Base-by-base conservation (phyloP, 768 basidiomycete genomes). In the Podaxis sp. region DNA sequence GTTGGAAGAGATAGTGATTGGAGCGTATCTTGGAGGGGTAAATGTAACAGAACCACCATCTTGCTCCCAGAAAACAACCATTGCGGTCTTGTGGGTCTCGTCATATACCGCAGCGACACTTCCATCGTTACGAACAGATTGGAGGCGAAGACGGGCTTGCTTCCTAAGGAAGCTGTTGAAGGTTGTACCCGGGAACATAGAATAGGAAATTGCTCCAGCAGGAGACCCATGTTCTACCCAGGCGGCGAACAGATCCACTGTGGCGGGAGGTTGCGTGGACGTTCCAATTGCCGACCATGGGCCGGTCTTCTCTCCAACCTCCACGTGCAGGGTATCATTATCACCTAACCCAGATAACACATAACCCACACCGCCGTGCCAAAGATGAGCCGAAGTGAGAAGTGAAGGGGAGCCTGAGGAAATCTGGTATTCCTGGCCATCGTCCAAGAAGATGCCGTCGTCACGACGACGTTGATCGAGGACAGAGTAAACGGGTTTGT, bases 291-390 rank as follows among this genome's bases (percentile, higher is more conserved):
- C 67, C 2, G 81, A 74, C 90, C 90, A 91, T 65, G 81, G 77
- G 1, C 88, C 89, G 0, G 77, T 81, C 64, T 81, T 80, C 42
- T 77, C 64, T 2, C 83, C 84, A 3, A 81, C 75, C 56, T 83
- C 74, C 0, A 79, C 48, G 2, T 73, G 69, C 24, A 82, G 59
- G 3, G 74, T 71, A 3, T 69, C 44, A 73, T 67, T 59, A 69
- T 62, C 46, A 2, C 54, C 49, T 3, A 69, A n/a, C 66, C 66
- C 30, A 61, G 67, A 56, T 66, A 90, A 81, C 6, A 72, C 62
- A 67, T 90, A 91, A 2, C 90, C 90, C n/a, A 88, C 80, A 51
- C 78, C 74, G 48, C 79, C 86, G 67, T 91, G 89, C 85, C 87
- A 90, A 11, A 91, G 74, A 4, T 84, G 77, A 6, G 70, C 19